A percentile compares a stretch with the other conserved stretches of the same genome.
phyloP scores from a whole-genome alignment of 345 rosid genomes.

The Litchi chinensis region DNA sequence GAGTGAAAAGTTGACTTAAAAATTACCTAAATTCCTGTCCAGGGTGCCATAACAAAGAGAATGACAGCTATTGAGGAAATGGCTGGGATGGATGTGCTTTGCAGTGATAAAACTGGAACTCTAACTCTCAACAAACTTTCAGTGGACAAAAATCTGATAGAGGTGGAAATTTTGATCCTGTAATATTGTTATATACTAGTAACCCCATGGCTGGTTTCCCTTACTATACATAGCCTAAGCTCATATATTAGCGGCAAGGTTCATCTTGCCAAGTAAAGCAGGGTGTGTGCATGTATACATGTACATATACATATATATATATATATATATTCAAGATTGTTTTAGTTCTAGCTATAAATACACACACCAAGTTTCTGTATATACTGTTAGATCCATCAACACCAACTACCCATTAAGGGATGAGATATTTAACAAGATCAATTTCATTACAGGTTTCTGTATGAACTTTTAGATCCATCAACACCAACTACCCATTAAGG shows the following conservation, averaged over 20 bases:
- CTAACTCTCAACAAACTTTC: conserved; percentile 90
- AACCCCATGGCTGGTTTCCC: neutral
- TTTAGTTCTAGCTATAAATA: neutral
- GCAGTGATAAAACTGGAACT: conserved; percentile 97
- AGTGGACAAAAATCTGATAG: conserved; percentile 76
- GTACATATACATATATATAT: neutral
- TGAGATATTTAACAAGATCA: neutral
- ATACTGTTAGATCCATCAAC: too few relatives aligned
- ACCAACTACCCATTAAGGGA: neutral
- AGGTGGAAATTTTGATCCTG: conserved; percentile 44
- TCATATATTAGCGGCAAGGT: neutral
- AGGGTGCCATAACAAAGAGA: conserved; percentile 94
- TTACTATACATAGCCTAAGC: neutral
- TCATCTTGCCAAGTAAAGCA: neutral
- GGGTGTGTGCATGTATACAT: neutral
- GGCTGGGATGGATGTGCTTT: conserved; percentile 98
- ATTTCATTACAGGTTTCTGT: conserved; percentile 54
- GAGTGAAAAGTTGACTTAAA: conserved; percentile 6
- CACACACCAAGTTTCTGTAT: conserved; percentile 52
- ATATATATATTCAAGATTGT: neutral
- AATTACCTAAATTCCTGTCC: conserved; percentile 3
- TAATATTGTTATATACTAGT: neutral
- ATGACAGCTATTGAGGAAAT: conserved; percentile 98
- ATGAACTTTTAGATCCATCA: too few relatives aligned
- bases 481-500: neutral